These are phyloP conservation scores for Penicillium sp. DNA, from an alignment of 2,329 filamentous ascomycete genomes.

Conservation along the genomic window DNA sequence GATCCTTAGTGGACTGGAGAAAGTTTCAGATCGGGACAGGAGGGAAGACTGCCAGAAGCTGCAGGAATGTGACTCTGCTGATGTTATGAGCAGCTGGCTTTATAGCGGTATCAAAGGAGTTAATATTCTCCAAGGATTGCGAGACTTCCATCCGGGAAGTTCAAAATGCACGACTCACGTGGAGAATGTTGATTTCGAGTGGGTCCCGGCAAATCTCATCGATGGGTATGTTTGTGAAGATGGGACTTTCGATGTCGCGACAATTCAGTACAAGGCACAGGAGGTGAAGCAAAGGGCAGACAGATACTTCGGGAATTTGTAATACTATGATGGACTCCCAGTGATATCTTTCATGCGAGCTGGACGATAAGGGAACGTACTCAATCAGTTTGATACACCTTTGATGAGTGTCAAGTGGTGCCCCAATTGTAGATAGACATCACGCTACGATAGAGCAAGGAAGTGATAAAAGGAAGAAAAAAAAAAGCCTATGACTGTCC, in stretches of 20 bases:
- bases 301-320: constrained; percentile 21
- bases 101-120: constrained; percentile 23
- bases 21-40: constrained; percentile 54
- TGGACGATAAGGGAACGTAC: no score
- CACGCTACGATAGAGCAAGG: neutral
- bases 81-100: constrained; percentile 54
- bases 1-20: constrained; percentile 61
- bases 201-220: constrained; percentile 54
- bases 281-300: constrained; percentile 19
- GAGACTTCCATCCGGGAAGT: constrained; percentile 8
- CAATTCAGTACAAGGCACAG: constrained; percentile 25
- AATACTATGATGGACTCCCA: neutral
- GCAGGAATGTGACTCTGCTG: constrained; percentile 56
- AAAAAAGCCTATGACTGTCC: constrained; percentile 13
- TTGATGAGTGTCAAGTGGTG: no score
- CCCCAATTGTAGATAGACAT: neutral
- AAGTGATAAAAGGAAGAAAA: neutral
- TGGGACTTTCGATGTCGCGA: constrained; percentile 38
- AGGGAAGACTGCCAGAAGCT: constrained; percentile 50
- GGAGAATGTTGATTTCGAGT: constrained; percentile 60
- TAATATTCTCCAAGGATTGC: constrained; percentile 19
- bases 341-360: no score
- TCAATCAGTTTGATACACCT: no score
- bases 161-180: constrained; percentile 31
- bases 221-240: constrained; percentile 58